Percentiles rank a stretch among this genome's conserved stretches.
These are phyloP conservation scores for Paramyrothecium roridum DNA, from an alignment of 2,329 filamentous ascomycete genomes.

Conservation along the genomic window DNA sequence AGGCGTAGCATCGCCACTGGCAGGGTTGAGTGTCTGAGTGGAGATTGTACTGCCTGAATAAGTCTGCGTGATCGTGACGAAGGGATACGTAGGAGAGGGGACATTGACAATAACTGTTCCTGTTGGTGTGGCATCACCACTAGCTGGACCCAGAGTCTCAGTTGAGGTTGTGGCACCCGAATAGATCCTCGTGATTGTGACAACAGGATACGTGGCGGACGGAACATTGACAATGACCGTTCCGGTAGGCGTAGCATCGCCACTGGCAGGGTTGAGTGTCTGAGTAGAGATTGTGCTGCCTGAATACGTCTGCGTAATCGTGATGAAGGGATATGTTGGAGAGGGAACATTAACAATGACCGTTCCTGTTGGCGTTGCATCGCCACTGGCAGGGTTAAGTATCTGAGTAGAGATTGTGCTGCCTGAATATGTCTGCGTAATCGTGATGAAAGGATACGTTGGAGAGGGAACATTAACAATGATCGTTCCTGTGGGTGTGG, in stretches of 20 bases:
- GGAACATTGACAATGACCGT: background rate
- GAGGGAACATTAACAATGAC: background rate
- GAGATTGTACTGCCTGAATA: background rate
- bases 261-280: background rate
- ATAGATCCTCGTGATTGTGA: background rate
- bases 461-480: slow-evolving; percentile 1
- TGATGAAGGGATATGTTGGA: background rate
- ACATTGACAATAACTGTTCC: background rate
- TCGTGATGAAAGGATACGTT: slow-evolving; percentile 1
- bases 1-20: background rate
- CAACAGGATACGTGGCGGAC: background rate
- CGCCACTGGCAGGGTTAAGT: background rate
- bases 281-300: background rate
- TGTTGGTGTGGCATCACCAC: background rate
- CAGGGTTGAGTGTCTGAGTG: background rate
- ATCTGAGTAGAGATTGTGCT: background rate
- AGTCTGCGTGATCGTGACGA: background rate
- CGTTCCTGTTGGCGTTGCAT: background rate
- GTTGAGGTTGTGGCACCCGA: background rate
- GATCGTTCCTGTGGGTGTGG: background rate
- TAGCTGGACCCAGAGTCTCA: background rate
- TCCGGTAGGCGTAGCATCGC: background rate
- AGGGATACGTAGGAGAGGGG: background rate
- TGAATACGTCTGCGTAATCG: background rate
- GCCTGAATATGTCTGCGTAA: background rate